Conservation (phyloP, 1,284 basidiomycete species). For the Cerrena zonata region DNA sequence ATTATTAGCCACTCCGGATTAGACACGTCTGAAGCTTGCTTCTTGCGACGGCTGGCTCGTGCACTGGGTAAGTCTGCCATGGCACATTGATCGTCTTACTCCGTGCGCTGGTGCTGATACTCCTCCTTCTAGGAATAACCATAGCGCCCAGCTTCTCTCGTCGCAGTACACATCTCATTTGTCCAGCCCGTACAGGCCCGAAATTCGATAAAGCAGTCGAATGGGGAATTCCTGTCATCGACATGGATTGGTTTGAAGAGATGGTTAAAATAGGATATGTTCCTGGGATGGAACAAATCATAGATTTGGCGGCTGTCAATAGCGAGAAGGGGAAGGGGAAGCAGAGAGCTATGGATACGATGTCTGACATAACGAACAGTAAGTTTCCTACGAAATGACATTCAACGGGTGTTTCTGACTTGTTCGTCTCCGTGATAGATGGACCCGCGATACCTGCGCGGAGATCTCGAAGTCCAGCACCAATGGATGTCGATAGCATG, state of each 20-base stretch:
- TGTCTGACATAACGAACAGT: conserved; percentile 35
- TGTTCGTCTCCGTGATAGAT: neutral
- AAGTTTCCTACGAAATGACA: no score
- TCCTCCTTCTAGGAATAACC: conserved; percentile 40
- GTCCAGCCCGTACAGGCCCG: conserved; percentile 57
- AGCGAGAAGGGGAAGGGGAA: conserved; percentile 17
- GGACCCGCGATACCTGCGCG: neutral
- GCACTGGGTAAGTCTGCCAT: conserved; percentile 54
- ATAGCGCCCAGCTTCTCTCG: conserved; percentile 55
- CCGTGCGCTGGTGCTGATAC: conserved; percentile 3
- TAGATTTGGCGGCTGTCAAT: neutral
- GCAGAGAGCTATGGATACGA: conserved; percentile 17
- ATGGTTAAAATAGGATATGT: conserved; percentile 46
- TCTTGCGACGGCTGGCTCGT: conserved; percentile 55
- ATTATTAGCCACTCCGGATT: conserved; percentile 66
- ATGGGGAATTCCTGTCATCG: conserved; percentile 62
- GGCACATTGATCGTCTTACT: conserved; percentile 1
- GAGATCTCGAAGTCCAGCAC: neutral
- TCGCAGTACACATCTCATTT: conserved; percentile 65
- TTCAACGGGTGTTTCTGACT: neutral
- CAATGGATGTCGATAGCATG: neutral
- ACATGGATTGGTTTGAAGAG: conserved; percentile 54
- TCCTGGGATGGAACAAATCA: conserved; percentile 17
- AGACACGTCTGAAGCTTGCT: conserved; percentile 56
- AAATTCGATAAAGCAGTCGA: conserved; percentile 71